Base-by-base conservation (phyloP, 176 grass and related monocot genomes). In the Hyparrhenia diplandra region DNA sequence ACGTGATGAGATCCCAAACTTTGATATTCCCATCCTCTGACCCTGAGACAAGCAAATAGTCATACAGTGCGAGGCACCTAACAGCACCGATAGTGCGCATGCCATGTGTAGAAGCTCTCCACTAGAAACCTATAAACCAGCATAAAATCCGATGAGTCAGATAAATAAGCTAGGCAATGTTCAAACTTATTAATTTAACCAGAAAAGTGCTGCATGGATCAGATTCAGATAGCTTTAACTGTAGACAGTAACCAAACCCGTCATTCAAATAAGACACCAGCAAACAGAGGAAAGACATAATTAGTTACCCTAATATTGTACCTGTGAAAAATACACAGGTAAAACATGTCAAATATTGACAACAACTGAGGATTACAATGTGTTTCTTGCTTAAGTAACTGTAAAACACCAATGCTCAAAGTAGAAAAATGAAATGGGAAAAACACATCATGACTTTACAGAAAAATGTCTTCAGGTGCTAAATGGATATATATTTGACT, bases 1-100 rank as follows among this genome's bases (percentile, higher is more conserved):
- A 95, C 90, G 51, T 95, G 67, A 94, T 75, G 62, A 98, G 88
- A 80, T 89, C 91, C 95, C 95, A 98, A 91, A 98, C 90, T 83
- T 83, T 91, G 74, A 98, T 73, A 65, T 59, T 74, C 47, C 92
- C 95, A 47, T 93, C 92, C 47, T 87, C 88, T 61, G 88, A 91
- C 31, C 88, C 92, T 17, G 90, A 98, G 51, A 98, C 90, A 72
- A 94, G 89, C 57, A 94, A 52, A 45, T 87, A 93, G 60, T 92
- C 88, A 57, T 86, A 94, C 16, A 98, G 88, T 3, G 67, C 67
- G 43, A 98, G 90, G 81, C 95, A 95, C 80, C 69, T 91, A 79
- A 98, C 95, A 80, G 84, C 83, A 76, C n/a, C 86, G 90, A 74
- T 91, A 95, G 78, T 98, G 92, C 1, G 88, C 95, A 45, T 84